Conservation (phyloP, 495 filamentous ascomycete species). For the Darksidea phi region DNA sequence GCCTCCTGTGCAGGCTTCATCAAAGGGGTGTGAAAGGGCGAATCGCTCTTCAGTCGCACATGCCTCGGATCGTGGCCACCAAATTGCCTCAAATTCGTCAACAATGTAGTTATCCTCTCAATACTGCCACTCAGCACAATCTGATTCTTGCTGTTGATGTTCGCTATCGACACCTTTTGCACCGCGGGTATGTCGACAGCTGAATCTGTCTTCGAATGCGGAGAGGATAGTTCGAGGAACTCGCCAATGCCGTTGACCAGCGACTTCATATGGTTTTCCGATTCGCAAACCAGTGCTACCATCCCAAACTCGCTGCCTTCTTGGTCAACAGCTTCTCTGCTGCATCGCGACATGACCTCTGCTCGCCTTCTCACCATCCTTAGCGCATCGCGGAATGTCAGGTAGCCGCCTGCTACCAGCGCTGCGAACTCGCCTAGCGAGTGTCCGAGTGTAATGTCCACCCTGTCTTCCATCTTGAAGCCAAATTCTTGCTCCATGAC, state of each 20-base stretch:
- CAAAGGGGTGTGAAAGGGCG: conserved; percentile 88
- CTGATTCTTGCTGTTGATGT: conserved; percentile 93
- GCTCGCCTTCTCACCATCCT: conserved; percentile 74
- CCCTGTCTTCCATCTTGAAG: conserved; percentile 65
- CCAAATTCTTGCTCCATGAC: conserved; percentile 83
- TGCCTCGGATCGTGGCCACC: conserved; percentile 89
- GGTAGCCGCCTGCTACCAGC: conserved; percentile 75
- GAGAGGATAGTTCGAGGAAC: conserved; percentile 68
- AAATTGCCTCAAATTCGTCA: conserved; percentile 88
- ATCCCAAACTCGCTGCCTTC: conserved; percentile 80
- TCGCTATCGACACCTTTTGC: conserved; percentile 86
- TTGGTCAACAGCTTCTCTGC: conserved; percentile 56
- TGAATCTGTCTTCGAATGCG: conserved; percentile 66
- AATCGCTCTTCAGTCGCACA: conserved; percentile 82
- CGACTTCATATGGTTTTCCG: conserved; percentile 60
- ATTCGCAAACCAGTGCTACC: conserved; percentile 86
- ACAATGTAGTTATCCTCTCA: conserved; percentile 76
- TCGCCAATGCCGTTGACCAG: conserved; percentile 74
- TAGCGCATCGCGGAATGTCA: conserved; percentile 74
- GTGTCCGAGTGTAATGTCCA: conserved; percentile 84
- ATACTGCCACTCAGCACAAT: conserved; percentile 92
- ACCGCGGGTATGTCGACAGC: conserved; percentile 65
- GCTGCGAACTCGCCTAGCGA: conserved; percentile 95
- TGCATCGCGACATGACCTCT: conserved; percentile 80
- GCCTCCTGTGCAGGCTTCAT: conserved; percentile 80